These are phyloP conservation scores for Mycena alexandri DNA, from an alignment of 768 basidiomycete species.

Conservation along the genomic window DNA sequence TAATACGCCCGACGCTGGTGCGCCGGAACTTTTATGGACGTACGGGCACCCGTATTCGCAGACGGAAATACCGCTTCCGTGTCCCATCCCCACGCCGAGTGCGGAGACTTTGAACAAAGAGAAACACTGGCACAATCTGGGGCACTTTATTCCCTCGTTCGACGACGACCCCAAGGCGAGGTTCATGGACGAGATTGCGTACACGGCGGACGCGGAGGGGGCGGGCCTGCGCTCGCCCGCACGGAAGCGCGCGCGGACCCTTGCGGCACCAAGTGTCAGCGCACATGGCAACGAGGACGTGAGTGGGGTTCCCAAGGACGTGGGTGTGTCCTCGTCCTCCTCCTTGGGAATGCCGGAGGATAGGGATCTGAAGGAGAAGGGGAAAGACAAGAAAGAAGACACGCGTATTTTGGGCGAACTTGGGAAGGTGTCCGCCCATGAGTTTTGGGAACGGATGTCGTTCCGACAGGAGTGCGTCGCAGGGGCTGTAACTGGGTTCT, in stretches of 20 bases:
- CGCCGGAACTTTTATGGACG: slow-evolving; percentile 61
- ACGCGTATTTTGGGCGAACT: slow-evolving; percentile 64
- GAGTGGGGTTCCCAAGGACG: slow-evolving; percentile 40
- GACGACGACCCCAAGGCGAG: slow-evolving; percentile 98
- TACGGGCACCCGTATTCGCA: slow-evolving; percentile 86
- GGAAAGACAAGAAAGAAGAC: slow-evolving; percentile 49
- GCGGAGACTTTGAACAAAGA: slow-evolving; percentile 38
- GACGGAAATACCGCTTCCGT: slow-evolving; percentile 63
- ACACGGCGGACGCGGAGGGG: slow-evolving; percentile 70
- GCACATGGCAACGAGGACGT: slow-evolving; percentile 41
- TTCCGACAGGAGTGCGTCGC: slow-evolving; percentile 95
- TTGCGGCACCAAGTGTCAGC: slow-evolving; percentile 2
- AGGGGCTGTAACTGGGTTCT: slow-evolving; percentile 95
- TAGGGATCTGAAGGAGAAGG: slow-evolving; percentile 33
- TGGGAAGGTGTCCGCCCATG: slow-evolving; percentile 71
- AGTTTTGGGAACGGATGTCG: slow-evolving; percentile 98
- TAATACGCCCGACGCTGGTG: slow-evolving; percentile 11
- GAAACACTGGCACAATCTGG: slow-evolving; percentile 77
- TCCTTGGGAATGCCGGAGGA: too few species aligned
- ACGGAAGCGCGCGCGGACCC: slow-evolving; percentile 65
- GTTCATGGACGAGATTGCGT: slow-evolving; percentile 92
- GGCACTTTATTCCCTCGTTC: slow-evolving; percentile 87
- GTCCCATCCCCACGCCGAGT: slow-evolving; percentile 44
- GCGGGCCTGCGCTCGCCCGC: slow-evolving; percentile 64
- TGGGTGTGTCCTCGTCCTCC: slow-evolving; percentile 22